Percentiles rank a stretch among this genome's conserved stretches.
Conservation (phyloP, 805 yeast genomes). For the Barnettozyma wickerhamii region DNA sequence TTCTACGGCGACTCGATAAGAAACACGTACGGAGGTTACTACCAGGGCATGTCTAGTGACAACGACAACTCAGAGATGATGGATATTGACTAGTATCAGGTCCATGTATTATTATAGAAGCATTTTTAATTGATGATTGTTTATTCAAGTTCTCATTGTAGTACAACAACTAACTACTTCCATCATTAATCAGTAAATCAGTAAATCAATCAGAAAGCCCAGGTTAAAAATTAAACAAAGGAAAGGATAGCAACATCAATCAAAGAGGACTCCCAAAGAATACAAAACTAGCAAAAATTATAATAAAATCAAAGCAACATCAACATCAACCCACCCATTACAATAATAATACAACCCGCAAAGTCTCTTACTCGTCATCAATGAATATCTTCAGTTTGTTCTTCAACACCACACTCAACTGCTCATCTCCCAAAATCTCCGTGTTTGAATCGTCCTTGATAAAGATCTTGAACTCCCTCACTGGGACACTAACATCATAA, state of each 20-base stretch:
- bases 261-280: too few species aligned
- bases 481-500: constrained; percentile 28
- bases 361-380: constrained; percentile 26
- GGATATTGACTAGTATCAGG: constrained; percentile 19
- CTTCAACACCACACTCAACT: constrained; percentile 30
- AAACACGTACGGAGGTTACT: constrained; percentile 10
- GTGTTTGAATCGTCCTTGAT: constrained; percentile 30
- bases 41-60: constrained; percentile 3
- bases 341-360: too few species aligned
- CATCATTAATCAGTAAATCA: too few species aligned
- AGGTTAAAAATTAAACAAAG: neutral
- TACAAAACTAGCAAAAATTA: too few species aligned
- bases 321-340: too few species aligned
- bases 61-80: constrained; percentile 16
- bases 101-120: too few species aligned
- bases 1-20: neutral
- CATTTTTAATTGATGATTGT: too few species aligned
- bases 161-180: too few species aligned
- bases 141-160: too few species aligned
- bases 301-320: too few species aligned
- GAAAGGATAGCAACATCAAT: neutral
- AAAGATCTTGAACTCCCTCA: constrained; percentile 30
- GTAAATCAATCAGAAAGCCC: neutral
- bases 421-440: constrained; percentile 30
- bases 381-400: constrained; percentile 35